These are phyloP conservation scores for Citrullus colocynthis DNA, from an alignment of 306 rosid genomes.

Conservation along the genomic window DNA sequence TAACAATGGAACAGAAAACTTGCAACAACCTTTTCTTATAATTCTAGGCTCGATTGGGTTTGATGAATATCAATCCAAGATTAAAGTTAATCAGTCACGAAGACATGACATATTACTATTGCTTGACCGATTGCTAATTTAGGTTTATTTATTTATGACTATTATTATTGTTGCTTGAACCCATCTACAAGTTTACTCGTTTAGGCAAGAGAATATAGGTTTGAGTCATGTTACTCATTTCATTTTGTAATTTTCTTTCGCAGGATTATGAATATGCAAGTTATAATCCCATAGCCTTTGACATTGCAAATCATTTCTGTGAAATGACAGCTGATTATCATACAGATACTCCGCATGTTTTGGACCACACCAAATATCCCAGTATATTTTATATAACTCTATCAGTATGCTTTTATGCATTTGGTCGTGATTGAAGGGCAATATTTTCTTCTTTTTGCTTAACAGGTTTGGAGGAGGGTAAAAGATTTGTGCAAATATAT, in stretches of 20 bases:
- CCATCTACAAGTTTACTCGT: neutral
- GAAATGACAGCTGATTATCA: conserved; percentile 87
- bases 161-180: neutral
- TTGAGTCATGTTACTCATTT: neutral
- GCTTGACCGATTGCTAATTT: neutral
- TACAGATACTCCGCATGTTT: conserved; percentile 58
- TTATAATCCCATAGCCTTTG: conserved; percentile 71
- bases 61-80: neutral
- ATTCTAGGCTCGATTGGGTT: neutral
- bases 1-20: neutral
- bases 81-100: neutral
- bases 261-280: conserved; percentile 88
- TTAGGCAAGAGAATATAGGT: neutral
- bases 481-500: conserved; percentile 35
- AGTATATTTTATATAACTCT: conserved; percentile 23
- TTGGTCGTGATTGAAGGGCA: neutral
- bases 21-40: neutral
- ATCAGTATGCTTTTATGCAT: neutral
- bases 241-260: neutral
- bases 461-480: conserved; percentile 61
- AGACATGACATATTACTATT: neutral
- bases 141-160: neutral
- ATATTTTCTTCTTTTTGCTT: neutral
- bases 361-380: conserved; percentile 61
- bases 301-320: conserved; percentile 80